phyloP scores from a whole-genome alignment of 164 flowering plant species.

The grape (Vitis vinifera) region DNA sequence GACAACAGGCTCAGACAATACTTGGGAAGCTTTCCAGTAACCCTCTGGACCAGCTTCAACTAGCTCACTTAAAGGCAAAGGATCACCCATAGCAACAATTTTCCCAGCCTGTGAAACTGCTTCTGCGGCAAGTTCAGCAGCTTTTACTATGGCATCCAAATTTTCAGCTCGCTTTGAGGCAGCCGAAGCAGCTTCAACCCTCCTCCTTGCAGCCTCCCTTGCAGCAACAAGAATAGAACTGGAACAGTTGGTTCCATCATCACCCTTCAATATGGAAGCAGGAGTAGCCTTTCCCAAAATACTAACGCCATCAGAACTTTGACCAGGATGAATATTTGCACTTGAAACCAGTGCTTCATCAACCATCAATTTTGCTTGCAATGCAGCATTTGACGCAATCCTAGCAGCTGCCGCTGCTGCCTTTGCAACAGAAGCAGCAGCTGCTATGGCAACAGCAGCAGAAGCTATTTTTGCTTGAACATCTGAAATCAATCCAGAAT shows the following conservation, averaged over 20 bases:
- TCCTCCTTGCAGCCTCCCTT: constrained; percentile 71
- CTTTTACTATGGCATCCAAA: constrained; percentile 85
- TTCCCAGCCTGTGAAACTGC: constrained; percentile 93
- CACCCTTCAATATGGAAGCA: constrained; percentile 60
- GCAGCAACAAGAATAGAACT: constrained; percentile 71
- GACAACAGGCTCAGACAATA: constrained; percentile 23
- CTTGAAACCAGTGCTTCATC: constrained; percentile 56
- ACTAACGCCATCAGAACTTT: constrained; percentile 24
- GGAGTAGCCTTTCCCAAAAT: constrained; percentile 49
- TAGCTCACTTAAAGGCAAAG: constrained; percentile 61
- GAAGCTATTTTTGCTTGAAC: constrained; percentile 68
- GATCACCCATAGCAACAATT: constrained; percentile 84
- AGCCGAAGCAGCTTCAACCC: constrained; percentile 89
- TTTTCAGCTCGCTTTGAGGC: constrained; percentile 89
- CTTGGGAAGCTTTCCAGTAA: constrained; percentile 52
- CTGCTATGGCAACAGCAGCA: constrained; percentile 82
- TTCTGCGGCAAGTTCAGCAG: constrained; percentile 93
- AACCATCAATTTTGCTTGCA: constrained; percentile 90
- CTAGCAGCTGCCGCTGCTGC: constrained; percentile 98
- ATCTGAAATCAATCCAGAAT: constrained; percentile 51
- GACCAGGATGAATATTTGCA: constrained; percentile 21
- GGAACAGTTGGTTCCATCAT: constrained; percentile 33
- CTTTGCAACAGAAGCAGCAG: constrained; percentile 95
- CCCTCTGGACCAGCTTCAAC: constrained; percentile 69
- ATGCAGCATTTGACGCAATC: constrained; percentile 88